Evolutionary conservation across 345 rosid species (phyloP).

Genomic region (Raphanus raphanistrum): DNA sequence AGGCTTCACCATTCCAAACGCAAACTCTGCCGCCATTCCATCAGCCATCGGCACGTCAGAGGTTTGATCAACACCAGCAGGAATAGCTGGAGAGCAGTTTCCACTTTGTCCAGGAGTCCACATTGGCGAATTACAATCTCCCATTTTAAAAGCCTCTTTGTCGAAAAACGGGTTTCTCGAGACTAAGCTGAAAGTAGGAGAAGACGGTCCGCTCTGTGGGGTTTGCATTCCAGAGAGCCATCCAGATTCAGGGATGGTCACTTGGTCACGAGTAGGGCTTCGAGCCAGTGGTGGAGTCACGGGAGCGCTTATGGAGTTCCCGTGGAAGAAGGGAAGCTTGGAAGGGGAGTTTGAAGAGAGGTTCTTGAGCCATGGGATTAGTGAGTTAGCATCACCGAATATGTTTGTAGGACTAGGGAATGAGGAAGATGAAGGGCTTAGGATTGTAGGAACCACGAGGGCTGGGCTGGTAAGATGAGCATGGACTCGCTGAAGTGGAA

Average conservation of each 20-base stretch:
- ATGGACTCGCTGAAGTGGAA: constrained; percentile 89
- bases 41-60: constrained; percentile 91
- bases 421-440: constrained; percentile 76
- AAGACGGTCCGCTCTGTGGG: constrained; percentile 80
- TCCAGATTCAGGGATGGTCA: constrained; percentile 62
- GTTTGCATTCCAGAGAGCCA: constrained; percentile 77
- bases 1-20: constrained; percentile 92
- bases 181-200: constrained; percentile 92
- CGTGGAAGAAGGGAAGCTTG: constrained; percentile 62
- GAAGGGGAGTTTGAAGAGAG: constrained; percentile 82
- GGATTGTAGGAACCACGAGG: constrained; percentile 91
- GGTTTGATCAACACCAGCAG: constrained; percentile 69
- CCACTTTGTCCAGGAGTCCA: constrained; percentile 99
- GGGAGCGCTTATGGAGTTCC: constrained; percentile 94
- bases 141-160: constrained; percentile 60
- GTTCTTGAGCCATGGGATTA: constrained; percentile 95
- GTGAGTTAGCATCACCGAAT: constrained; percentile 72
- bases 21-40: constrained; percentile 85
- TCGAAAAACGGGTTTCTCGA: constrained; percentile 80
- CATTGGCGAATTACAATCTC: constrained; percentile 67
- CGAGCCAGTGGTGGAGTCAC: constrained; percentile 93
- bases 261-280: constrained; percentile 64
- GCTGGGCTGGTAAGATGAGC: constrained; percentile 91
- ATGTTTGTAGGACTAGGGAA: constrained; percentile 58
- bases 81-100: constrained; percentile 86